Base-by-base conservation (phyloP, 192 early-diverging fungal species). In the Coemansia sp. region DNA sequence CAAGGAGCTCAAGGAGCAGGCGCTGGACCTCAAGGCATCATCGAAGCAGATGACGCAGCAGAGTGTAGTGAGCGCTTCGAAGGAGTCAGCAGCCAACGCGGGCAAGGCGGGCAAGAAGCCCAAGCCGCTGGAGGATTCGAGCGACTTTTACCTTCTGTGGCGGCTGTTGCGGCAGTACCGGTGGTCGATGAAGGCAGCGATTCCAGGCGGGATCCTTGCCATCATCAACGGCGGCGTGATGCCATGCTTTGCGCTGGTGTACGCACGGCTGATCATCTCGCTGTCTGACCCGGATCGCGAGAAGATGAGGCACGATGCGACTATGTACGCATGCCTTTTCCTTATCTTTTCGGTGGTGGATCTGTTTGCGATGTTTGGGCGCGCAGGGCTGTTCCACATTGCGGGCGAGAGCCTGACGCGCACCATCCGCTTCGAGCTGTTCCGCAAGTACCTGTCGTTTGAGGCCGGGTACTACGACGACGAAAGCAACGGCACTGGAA, bases 161-260 rank as follows among this genome's bases (percentile, higher is more conserved):
- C 62, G 63, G 4, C 43, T 74, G 58, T 41, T 74, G 25, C 43
- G 33, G 23, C 46, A 61, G 63, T 69, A 69, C 64, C 62, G 67
- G 11, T 59, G 69, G 22, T 68, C 72, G 17, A 71, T 81, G 69
- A 52, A n/a, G 38, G 63, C 57, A 3, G 64, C 70, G 1, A 68
- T 76, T 48, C 73, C 74, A 1, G 73, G 70, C 32, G 22, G 52
- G 5, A n/a, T 78, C 14, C 55, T 86, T 0, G 54, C 84, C 23
- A 4, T 66, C 2, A 67, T 85, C 20, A 83, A 85, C 66, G 94
- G 92, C 57, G 84, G 84, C 2, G 84, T 92, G 6, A 88, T 91
- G 82, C 94, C 94, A 3, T 70, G 88, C 15, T 96, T 94, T 76
- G 83, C 93, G 32, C 71, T 91, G n/a, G 70, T 89, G 34, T 89